Percentiles rank a stretch among this genome's conserved stretches.
phyloP scores from a whole-genome alignment of 768 basidiomycete genomes.

The Amanita phalloides region DNA sequence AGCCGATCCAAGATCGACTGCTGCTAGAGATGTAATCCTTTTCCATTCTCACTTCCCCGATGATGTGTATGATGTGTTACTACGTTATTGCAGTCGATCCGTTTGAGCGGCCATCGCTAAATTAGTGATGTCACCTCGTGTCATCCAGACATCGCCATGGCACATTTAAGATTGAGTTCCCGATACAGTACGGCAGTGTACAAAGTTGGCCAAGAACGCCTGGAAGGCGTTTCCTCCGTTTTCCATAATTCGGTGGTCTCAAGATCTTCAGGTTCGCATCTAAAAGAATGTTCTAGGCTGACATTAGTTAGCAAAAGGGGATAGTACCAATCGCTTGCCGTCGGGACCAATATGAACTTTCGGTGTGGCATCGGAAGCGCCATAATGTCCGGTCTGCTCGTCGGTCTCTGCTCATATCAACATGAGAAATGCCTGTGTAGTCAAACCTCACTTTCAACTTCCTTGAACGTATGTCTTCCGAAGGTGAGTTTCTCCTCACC shows the following conservation, averaged over 20 bases:
- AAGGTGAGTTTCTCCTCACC: no score
- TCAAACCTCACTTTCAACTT: conserved; percentile 48
- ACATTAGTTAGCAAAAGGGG: conserved; percentile 5
- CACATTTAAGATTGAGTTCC: no score
- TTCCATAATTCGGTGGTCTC: conserved; percentile 38
- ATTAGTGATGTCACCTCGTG: no score
- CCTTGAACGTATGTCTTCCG: conserved; percentile 65
- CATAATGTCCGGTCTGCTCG: conserved; percentile 62
- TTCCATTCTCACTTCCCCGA: no score
- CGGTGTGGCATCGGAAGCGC: conserved; percentile 60
- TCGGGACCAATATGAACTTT: conserved; percentile 67
- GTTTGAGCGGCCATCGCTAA: no score
- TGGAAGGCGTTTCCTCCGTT: conserved; percentile 37
- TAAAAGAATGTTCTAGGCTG: conserved; percentile 10
- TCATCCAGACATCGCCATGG: no score
- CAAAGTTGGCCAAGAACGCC: no score
- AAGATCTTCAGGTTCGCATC: conserved; percentile 33
- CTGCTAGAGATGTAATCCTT: no score
- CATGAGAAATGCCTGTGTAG: conserved; percentile 7
- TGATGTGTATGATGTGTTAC: no score
- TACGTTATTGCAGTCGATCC: no score
- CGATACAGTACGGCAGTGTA: no score
- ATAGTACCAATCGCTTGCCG: conserved; percentile 41
- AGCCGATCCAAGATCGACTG: no score
- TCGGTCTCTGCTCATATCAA: conserved; percentile 38